Evolutionary conservation across 192 early-diverging fungal genomes (phyloP), one percentile per base, ranked within the genome.

Genomic region (Cladochytrium replicatum): DNA sequence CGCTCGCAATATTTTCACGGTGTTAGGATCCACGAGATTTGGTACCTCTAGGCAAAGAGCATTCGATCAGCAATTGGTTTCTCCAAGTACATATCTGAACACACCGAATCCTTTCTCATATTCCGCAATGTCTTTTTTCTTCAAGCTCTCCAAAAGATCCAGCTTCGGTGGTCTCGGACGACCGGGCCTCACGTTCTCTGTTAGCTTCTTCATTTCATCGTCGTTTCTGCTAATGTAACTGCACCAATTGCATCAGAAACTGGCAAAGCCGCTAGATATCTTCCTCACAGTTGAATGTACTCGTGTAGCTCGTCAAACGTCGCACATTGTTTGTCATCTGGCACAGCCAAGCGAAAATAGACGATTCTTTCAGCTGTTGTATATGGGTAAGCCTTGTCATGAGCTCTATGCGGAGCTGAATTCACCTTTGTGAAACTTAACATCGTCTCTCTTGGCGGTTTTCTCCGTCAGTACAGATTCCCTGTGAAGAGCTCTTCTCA

Each of bases 301-400:
- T 75, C 63, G 34, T 77, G 69, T 27, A 69, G 63, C 2, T 60
- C 32, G 40, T 77, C 64, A 6, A 41, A 52, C 6, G 61, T 61
- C 15, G 67, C 61, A 0, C 26, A 50, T n/a, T 21, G 23, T 4
- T 61, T 45, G 8, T 54, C 64, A 29, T 69, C 60, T 13, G 66
- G 69, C 38, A 82, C 48, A 31, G 71, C 75, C 57, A 72, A 74
- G 25, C 75, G 71, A 67, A 86, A 86, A 72, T 72, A 86, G 13
- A 79, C 64, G 21, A 79, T 48, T 17, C 74, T 70, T 32, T 85
- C 78, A 0, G 74, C 83, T 3, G 51, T 48, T 4, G 54, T 32
- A 39, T 69, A 50, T 50, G 2, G 49, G 22, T 50, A 3, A 52
- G 43, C 38, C 50, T 54, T 46, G 40, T 41, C n/a, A n/a, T 26